Evolutionary conservation across 768 basidiomycete species (phyloP), one percentile per base, ranked within the genome.

Genomic region (Boletus sp.): DNA sequence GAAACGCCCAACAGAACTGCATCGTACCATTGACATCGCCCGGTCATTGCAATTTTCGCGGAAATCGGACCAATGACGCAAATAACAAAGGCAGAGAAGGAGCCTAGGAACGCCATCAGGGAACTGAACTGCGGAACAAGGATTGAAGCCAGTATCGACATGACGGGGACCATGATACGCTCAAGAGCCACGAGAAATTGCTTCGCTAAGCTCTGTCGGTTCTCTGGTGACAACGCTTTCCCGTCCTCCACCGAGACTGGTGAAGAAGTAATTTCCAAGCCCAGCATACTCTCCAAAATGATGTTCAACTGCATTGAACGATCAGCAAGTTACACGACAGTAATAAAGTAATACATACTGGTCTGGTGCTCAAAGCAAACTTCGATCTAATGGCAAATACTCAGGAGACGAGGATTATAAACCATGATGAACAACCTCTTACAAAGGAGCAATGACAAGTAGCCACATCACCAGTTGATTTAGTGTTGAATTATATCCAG

Each of bases 91-190:
- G 92, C 89, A 36, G 87, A 86, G 70, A 93, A 92, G n/a, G 91
- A 87, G 3, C 95, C 95, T 51, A 98, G 76, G 71, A 97, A 90
- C 1, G 92, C 90, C 90, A 94, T 93, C 71, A 88, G 76, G 5
- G 85, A 79, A 60, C 86, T 84, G 72, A 95, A 95, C 52, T 90
- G 82, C 6, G 93, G 93, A 20, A 94, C 71, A 50, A 82, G 68
- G 55, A 93, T 87, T 18, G 94, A 92, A 28, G 88, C 83, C 33
- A 72, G 68, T 12, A 92, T 85, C 24, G 87, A 81, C 35, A 86
- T 64, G 10, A 78, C 61, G 1, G 88, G 83, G 44, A 94, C 71
- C 50, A 75, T 60, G 28, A 85, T 71, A 50, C 92, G 79, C 61
- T 87, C 86, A 36, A 86, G 49, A 46, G 77, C 70, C 32, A 80